Evolutionary conservation across 2,329 filamentous ascomycete species (phyloP).

Genomic region (Fusarium pilosicola): DNA sequence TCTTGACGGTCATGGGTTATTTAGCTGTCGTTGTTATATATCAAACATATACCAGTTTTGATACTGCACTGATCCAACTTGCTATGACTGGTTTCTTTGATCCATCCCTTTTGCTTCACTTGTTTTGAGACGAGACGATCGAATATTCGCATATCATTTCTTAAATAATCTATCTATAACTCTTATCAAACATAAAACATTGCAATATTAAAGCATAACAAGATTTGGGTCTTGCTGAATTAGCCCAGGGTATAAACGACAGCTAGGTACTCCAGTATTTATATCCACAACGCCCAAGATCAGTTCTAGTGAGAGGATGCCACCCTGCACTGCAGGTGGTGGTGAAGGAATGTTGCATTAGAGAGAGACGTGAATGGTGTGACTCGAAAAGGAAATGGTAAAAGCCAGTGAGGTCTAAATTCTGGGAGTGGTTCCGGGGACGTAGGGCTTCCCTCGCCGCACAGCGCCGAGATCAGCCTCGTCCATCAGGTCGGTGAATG

Average conservation of each 20-base stretch:
- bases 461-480: conserved; percentile 56
- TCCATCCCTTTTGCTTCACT: not conserved
- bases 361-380: not conserved
- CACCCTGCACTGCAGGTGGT: conserved; percentile 32
- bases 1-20: not conserved
- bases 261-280: conserved; percentile 11
- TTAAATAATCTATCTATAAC: conserved; percentile 29
- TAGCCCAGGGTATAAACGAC: conserved; percentile 41
- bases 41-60: conserved; percentile 3
- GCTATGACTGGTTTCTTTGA: not conserved
- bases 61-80: not conserved
- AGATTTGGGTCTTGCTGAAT: conserved; percentile 3
- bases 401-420: conserved; percentile 35
- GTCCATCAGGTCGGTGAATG: conserved; percentile 65
- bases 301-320: conserved; percentile 23
- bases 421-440: conserved; percentile 51
- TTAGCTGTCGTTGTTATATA: not conserved
- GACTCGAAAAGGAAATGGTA: not conserved
- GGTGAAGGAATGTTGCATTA: conserved; percentile 1
- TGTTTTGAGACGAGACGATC: not conserved
- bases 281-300: conserved; percentile 26
- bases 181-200: conserved; percentile 8
- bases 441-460: conserved; percentile 54
- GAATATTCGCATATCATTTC: conserved; percentile 41
- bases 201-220: conserved; percentile 5